phyloP scores from a whole-genome alignment of 2,329 filamentous ascomycete genomes.

The Aschersonia sp. region DNA sequence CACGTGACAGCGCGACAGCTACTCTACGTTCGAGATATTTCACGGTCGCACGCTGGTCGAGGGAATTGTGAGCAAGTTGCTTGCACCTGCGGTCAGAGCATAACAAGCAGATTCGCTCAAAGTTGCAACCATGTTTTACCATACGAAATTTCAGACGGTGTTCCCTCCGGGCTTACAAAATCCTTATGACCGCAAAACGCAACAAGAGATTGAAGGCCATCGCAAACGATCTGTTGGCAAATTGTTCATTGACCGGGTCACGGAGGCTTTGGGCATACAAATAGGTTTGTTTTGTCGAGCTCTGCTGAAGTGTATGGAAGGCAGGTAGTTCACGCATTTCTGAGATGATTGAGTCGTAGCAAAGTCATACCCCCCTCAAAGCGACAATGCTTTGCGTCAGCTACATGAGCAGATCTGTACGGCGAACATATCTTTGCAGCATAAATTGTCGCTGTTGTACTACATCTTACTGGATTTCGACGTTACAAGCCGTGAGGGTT shows the following conservation, averaged over 20 bases:
- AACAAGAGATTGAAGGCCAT: constrained; percentile 49
- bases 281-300: constrained; percentile 35
- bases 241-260: constrained; percentile 68
- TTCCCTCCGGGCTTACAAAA: constrained; percentile 48
- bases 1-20: constrained; percentile 10
- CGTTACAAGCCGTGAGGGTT: constrained; percentile 32
- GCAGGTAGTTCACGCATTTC: background rate
- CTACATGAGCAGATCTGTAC: constrained; percentile 58
- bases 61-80: too few relatives aligned
- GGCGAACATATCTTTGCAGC: constrained; percentile 50
- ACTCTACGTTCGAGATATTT: background rate
- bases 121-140: constrained; percentile 39
- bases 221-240: constrained; percentile 54
- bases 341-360: constrained; percentile 13
- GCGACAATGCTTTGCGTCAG: constrained; percentile 49
- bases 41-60: too few relatives aligned
- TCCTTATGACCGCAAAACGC: constrained; percentile 45
- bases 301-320: background rate
- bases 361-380: constrained; percentile 62
- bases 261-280: constrained; percentile 54
- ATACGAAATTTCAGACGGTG: constrained; percentile 52
- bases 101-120: background rate
- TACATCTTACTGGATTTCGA: constrained; percentile 71
- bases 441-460: constrained; percentile 73
- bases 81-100: background rate